Evolutionary conservation across 129 eudicot genomes (phyloP).

Genomic region (Arctium lappa): DNA sequence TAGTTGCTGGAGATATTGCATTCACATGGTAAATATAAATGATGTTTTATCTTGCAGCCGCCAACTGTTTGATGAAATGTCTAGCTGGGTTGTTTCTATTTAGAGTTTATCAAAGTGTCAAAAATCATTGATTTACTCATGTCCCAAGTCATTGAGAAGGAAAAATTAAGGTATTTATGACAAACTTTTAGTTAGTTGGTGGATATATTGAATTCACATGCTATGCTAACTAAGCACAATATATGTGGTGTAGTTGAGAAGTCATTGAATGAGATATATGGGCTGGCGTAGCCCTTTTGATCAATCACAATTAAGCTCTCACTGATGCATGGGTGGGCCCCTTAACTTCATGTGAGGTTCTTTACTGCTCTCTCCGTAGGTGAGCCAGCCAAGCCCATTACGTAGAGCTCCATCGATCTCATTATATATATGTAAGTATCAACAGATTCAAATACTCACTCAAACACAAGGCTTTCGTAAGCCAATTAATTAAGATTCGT

Average conservation of each 20-base stretch:
- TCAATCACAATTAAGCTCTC: constrained; percentile 6
- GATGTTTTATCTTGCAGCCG: neutral
- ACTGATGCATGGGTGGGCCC: constrained; percentile 28
- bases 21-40: neutral
- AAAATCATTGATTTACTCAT: neutral
- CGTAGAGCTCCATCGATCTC: constrained; percentile 6
- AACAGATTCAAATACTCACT: constrained; percentile 20
- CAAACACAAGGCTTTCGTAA: constrained; percentile 11
- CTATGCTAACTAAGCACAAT: constrained; percentile 28
- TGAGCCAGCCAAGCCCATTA: constrained; percentile 19
- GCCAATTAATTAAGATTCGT: constrained; percentile 5
- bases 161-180: constrained; percentile 10
- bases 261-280: constrained; percentile 65
- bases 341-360: constrained; percentile 59
- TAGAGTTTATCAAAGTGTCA: neutral
- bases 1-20: neutral
- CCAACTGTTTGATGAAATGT: constrained; percentile 2
- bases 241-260: constrained; percentile 46
- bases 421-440: constrained; percentile 36
- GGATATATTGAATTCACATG: constrained; percentile 37
- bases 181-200: constrained; percentile 33
- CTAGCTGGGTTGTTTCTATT: constrained; percentile 3
- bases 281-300: constrained; percentile 23
- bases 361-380: constrained; percentile 30
- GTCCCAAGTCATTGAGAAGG: neutral